Base-by-base conservation (phyloP, 768 basidiomycete genomes). In the Serpula lacrymans region DNA sequence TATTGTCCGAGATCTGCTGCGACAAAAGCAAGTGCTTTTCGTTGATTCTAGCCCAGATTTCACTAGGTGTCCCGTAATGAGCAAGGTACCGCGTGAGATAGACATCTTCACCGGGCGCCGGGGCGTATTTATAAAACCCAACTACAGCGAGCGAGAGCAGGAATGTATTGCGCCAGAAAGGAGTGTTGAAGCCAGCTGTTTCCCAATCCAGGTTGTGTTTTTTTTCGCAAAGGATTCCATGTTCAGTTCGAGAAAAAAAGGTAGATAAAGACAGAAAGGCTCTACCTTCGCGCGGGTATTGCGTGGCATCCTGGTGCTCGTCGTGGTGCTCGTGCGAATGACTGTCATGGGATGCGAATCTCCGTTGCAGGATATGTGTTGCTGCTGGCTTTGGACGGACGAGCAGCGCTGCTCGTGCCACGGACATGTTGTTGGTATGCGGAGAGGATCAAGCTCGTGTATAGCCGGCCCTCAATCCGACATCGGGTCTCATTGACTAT, bases 61-160 rank as follows among this genome's bases (percentile, higher is more conserved):
- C 71, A 21, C 61, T 52, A 5, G 84, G 68, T 2, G 77, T 70
- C 27, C 60, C 60, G 62, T 79, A 82, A 54, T 78, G 55, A 20
- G 71, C 68, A 51, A 89, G 76, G 74, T 77, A 84, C 30, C 74
- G 74, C 10, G 84, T 84, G 54, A 88, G 56, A 51, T 77, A 79
- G 36, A 70, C 74, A 43, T 84, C 77, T 27, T 84, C 75, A 22
- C 63, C 64, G 6, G 78, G 72, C 39, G 71, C 63, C 1, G 87
- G 86, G 3, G 84, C 81, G 53, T 70, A 82, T 60, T 86, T 86
- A 67, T 84, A 82, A 45, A 74, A 73, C 9, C 69, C 74, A 30
- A 70, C 76, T 30, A 63, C 71, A 7, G 70, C 63, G 29, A 81
- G 42, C 11, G 75, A 69, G 17, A 70, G 60, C 17, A 86, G 45